These are phyloP conservation scores for Alternaria ethzedia DNA, from an alignment of 2,329 filamentous ascomycete genomes.

Conservation along the genomic window DNA sequence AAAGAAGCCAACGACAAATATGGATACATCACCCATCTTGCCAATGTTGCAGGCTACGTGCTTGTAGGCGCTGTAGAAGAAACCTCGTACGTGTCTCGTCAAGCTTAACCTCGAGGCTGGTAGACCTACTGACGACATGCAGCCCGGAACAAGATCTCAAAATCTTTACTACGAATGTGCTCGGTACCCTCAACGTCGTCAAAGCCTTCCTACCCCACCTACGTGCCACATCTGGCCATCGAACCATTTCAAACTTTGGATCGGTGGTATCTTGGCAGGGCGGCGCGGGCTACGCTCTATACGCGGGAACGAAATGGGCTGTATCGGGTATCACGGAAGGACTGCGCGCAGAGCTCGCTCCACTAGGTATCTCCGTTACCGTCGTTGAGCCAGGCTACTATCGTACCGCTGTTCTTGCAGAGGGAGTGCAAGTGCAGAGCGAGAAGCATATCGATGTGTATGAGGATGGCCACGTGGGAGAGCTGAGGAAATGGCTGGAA, in stretches of 20 bases:
- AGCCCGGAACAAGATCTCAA: slow-evolving; percentile 51
- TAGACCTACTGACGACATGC: neutral
- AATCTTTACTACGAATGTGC: slow-evolving; percentile 61
- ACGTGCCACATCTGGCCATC: slow-evolving; percentile 50
- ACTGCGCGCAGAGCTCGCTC: slow-evolving; percentile 52
- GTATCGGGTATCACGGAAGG: slow-evolving; percentile 53
- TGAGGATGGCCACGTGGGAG: slow-evolving; percentile 44
- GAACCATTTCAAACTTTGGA: slow-evolving; percentile 56
- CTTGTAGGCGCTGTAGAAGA: slow-evolving; percentile 56
- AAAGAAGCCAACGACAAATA: slow-evolving; percentile 49
- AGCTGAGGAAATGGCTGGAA: slow-evolving; percentile 42
- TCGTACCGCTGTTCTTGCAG: slow-evolving; percentile 56
- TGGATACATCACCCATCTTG: slow-evolving; percentile 54
- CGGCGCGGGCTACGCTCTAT: slow-evolving; percentile 51
- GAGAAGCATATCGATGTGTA: slow-evolving; percentile 36
- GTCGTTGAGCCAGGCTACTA: slow-evolving; percentile 60
- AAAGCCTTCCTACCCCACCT: slow-evolving; percentile 58
- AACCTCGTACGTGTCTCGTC: slow-evolving; percentile 43
- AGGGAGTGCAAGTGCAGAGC: slow-evolving; percentile 23
- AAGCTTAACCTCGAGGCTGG: neutral
- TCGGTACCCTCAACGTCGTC: slow-evolving; percentile 58
- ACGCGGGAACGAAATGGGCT: slow-evolving; percentile 57
- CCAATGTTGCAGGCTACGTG: slow-evolving; percentile 57
- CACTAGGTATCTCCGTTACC: slow-evolving; percentile 54
- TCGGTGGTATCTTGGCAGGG: slow-evolving; percentile 54